Evolutionary conservation across 257 asterid species (phyloP), one percentile per base, ranked within the genome.

Genomic region (Voacanga thouarsii): DNA sequence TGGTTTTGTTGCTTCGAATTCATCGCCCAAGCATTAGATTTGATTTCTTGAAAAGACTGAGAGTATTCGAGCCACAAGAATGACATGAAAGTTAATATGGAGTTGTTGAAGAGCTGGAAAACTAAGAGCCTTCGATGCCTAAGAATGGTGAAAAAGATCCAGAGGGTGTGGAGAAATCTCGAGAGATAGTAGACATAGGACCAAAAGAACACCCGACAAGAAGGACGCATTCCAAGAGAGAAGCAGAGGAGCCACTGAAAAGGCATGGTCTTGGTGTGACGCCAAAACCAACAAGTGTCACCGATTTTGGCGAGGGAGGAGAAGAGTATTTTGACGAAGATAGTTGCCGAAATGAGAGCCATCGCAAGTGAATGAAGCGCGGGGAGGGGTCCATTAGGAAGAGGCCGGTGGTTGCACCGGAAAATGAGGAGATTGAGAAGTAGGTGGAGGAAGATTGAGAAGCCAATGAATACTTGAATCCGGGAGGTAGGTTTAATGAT

Each of bases 201-300:
- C 98, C 98, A 93, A 88, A 93, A 92, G 90, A 93, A 93, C 0
- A 93, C 98, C 83, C 97, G 92, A 6, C 97, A 96, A 0, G 96
- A 89, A 74, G 98, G 96, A 68, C 98, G 98, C 1, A 94, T 94
- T 33, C 98, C 97, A 0, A 94, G 77, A 0, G 97, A 96, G 75
- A 94, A 92, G 65, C 98, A 94, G 71, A 94, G 88, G 64, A 92
- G 89, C 98, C 98, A 94, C 74, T 94, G 95, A 59, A 88, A 79
- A 0, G 98, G 80, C 6, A 96, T 92, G 66, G 90, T 92, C 30
- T 88, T 86, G n/a, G 87, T 82, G 39, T 96, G 84, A 3, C 91
- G 83, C 97, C 97, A 92, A 83, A 84, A 83, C 97, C 97, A 92
- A 41, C 98, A 92, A 57, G 94, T 81, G 73, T 92, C 97, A 16